These are phyloP conservation scores for Stachybotrys elegans DNA, from an alignment of 2,329 filamentous ascomycete species.

Conservation along the genomic window DNA sequence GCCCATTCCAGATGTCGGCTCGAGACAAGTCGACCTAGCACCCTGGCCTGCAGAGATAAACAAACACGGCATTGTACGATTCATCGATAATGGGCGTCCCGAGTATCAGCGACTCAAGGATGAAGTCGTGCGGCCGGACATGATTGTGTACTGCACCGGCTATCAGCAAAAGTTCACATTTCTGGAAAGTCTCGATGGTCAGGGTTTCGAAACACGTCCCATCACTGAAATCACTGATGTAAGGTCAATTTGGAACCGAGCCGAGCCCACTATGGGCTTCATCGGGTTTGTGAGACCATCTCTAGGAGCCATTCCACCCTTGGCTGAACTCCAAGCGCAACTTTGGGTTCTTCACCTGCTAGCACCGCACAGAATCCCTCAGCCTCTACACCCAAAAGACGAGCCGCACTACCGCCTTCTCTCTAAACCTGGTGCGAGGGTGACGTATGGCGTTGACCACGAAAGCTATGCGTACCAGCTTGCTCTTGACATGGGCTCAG, in stretches of 20 bases:
- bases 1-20: slow-evolving; percentile 26
- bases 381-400: slow-evolving; percentile 22
- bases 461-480: slow-evolving; percentile 43
- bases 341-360: slow-evolving; percentile 35
- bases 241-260: slow-evolving; percentile 40
- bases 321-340: slow-evolving; percentile 40
- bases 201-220: slow-evolving; percentile 23
- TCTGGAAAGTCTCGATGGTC: slow-evolving; percentile 13
- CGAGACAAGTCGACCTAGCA: slow-evolving; percentile 32
- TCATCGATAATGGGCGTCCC: slow-evolving; percentile 23
- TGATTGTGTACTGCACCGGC: slow-evolving; percentile 39
- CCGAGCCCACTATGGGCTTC: slow-evolving; percentile 34
- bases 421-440: slow-evolving; percentile 20
- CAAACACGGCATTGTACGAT: slow-evolving; percentile 25
- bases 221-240: slow-evolving; percentile 42
- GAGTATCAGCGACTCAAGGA: slow-evolving; percentile 24
- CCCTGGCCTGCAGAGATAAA: slow-evolving; percentile 35
- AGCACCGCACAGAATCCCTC: slow-evolving; percentile 9
- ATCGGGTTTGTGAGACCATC: slow-evolving; percentile 40
- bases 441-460: slow-evolving; percentile 38
- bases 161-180: slow-evolving; percentile 38
- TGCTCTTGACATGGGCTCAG: slow-evolving; percentile 35
- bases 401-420: slow-evolving; percentile 34
- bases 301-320: slow-evolving; percentile 38
- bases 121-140: slow-evolving; percentile 30